Base-by-base conservation (phyloP, 2,329 filamentous ascomycete genomes). In the Alternaria longipes region DNA sequence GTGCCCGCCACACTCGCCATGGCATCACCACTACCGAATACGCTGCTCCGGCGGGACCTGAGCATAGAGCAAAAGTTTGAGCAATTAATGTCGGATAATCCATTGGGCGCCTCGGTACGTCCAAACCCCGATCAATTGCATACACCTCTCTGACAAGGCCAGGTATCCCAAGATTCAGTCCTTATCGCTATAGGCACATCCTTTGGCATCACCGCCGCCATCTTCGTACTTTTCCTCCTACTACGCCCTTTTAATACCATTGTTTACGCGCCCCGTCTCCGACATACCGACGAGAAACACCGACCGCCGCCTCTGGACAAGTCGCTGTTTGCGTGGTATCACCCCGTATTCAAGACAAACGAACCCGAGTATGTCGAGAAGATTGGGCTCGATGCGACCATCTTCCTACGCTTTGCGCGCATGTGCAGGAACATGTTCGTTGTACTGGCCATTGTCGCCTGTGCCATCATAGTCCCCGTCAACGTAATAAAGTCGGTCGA, bases 401-500 rank as follows among this genome's bases (percentile, higher is more conserved):
- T 99, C 49, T 98, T 99, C 78, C 83, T 99, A 67, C 90, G 94
- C 54, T 94, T 97, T 73, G 87, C 90, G 51, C 86, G 89, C 68
- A 98, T 99, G 95, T 92, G 92, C 74, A 89, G 95, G 62, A 95
- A 97, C 76, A 91, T 98, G 65, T 97, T 98, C 75, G 75, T 91
- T 28, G 81, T 87, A 8, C 81, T 97, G 56, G 86, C 89, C 28
- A 65, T 97, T 7, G 78, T 96, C 32, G 93, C 91, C 18, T 90
- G 92, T 67, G 84, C 84, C 54, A 87, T 98, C 61, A 84, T 97
- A 65, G 89, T 97, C 40, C 95, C 95, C 0, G 82, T 96, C 71
- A 94, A 97, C 74, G 79, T 92, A n/a, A 69, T 56, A 9, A 61
- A 51, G 36, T 58, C 62, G 5, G 59, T 69, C 12, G 59, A 64